phyloP scores from a whole-genome alignment of 2,329 filamentous ascomycete species.

The Talaromyces sp. region DNA sequence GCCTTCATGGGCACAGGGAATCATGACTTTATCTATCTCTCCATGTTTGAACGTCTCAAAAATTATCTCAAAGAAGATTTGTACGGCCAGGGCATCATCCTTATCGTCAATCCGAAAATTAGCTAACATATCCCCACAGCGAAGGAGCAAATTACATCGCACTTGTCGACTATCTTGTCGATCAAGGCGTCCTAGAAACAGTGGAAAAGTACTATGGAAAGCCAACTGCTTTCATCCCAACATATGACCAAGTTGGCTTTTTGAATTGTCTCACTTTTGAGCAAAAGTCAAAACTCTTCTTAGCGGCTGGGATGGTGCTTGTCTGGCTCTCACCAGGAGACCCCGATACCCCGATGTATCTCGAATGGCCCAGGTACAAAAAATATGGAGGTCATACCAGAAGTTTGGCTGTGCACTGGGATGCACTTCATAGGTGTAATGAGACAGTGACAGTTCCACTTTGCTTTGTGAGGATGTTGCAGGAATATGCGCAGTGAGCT shows the following conservation, averaged over 20 bases:
- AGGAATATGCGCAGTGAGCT: background rate
- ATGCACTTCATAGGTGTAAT: background rate
- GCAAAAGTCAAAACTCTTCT: background rate
- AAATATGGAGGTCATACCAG: background rate
- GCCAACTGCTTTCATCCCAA: background rate
- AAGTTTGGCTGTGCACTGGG: background rate
- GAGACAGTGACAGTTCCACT: background rate
- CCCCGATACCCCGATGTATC: background rate
- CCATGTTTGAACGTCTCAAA: background rate
- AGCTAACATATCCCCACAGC: background rate
- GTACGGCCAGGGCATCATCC: no score
- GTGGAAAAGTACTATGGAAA: background rate
- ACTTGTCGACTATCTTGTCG: background rate
- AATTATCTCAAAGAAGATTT: background rate
- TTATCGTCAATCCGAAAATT: no score
- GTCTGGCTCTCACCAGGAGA: no score
- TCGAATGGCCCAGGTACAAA: background rate
- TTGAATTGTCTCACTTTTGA: background rate
- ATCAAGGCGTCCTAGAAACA: background rate
- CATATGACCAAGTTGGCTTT: background rate
- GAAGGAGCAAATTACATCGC: background rate
- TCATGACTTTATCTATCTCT: background rate
- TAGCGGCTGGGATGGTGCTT: background rate
- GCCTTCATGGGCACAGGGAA: background rate
- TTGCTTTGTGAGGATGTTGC: background rate